These are phyloP conservation scores for Hypoxylon fuscum DNA, from an alignment of 495 filamentous ascomycete species.

Conservation along the genomic window DNA sequence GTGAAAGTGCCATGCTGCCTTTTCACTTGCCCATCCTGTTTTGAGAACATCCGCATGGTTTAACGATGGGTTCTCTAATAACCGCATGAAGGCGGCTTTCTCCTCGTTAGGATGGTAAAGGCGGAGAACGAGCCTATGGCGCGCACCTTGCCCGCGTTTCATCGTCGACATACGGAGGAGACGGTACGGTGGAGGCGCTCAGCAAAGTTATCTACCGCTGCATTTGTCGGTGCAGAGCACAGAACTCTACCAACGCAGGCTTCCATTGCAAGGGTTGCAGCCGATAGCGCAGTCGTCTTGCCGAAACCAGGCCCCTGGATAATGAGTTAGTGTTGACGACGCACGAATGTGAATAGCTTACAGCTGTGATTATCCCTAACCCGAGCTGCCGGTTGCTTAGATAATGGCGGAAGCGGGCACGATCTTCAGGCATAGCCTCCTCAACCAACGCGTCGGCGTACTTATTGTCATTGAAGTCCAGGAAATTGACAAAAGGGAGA, in stretches of 20 bases:
- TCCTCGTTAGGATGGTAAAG: background rate
- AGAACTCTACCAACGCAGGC: conserved; percentile 1
- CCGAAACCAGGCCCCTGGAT: conserved; percentile 17
- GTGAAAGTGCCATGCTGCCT: background rate
- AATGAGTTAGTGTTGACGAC: background rate
- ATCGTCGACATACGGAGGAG: background rate
- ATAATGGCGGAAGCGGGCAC: conserved; percentile 4
- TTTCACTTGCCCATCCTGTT: background rate
- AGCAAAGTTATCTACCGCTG: conserved; percentile 16
- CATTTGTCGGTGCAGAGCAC: conserved; percentile 4
- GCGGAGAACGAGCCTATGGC: background rate
- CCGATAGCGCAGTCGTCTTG: conserved; percentile 6
- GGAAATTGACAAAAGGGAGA: background rate
- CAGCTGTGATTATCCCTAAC: background rate
- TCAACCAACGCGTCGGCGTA: background rate
- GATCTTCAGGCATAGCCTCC: conserved; percentile 5
- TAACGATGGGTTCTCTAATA: background rate
- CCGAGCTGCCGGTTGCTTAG: background rate
- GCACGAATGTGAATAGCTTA: background rate
- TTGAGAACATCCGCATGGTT: background rate
- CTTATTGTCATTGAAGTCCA: background rate
- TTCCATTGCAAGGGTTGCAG: conserved; percentile 6
- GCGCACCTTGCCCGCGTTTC: background rate
- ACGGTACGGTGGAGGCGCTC: background rate
- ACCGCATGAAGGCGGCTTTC: background rate